Evolutionary conservation across 768 basidiomycete genomes (phyloP), one percentile per base, ranked within the genome.

Genomic region (Rubroboletus pulcherrimus): DNA sequence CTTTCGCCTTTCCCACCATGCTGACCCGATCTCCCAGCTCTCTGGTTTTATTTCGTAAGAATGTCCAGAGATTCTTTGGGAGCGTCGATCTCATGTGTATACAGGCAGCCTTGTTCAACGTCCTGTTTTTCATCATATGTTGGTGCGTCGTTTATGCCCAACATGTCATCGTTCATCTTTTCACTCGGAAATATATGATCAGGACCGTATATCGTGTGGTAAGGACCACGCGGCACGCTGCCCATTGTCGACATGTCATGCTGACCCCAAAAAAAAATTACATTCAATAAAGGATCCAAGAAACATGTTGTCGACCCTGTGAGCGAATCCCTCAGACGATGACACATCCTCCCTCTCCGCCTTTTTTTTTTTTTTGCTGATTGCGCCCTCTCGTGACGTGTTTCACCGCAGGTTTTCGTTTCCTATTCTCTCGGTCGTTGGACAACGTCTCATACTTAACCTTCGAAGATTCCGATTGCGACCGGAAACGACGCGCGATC

Each of bases 361-460:
- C 1, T 11, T 11, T 19, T n/a, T 38, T 26, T 37, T 24, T 30
- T 30, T 30, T 54, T 19, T 21, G 11, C 43, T 39, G 43, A 44
- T 11, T 11, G n/a, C 4, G 2, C 15, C 10, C 5, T 7, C 24
- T 26, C 17, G 29, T 41, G 12, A 37, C 10, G 9, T 3, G 42
- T 1, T 2, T 2, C 29, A 3, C 34, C 12, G 8, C 39, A 64
- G 65, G 26, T 0, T 61, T 4, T 49, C 62, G 24, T 48, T 21
- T 15, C 56, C 62, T 1, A 12, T 64, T 7, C 12, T 65, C 9
- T 37, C 50, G 2, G 17, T 66, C 39, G 53, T 56, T 46, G 68
- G 53, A 48, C 69, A 56, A 55, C 71, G 60, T 44, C 66, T 62
- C 50, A 64, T 60, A 34, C 55, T 62, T 53, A 68, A 62, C 53